Evolutionary conservation across 306 rosid species (phyloP).

Genomic region (Dicorynia guianensis): DNA sequence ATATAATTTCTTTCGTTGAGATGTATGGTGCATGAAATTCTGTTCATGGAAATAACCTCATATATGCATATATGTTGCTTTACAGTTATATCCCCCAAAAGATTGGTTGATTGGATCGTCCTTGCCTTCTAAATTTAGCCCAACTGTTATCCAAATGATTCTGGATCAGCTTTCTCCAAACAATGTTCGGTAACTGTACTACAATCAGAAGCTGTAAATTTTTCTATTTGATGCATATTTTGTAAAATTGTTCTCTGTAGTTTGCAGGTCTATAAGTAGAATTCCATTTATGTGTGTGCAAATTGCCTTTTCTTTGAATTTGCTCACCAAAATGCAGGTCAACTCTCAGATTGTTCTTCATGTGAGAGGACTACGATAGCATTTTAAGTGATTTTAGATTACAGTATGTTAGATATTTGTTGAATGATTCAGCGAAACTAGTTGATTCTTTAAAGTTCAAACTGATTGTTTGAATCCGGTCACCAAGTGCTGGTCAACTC

Average conservation of each 20-base stretch:
- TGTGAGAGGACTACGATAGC: background rate
- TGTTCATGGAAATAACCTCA: slow-evolving; percentile 11
- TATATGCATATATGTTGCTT: slow-evolving; percentile 40
- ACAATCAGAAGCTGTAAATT: slow-evolving; percentile 29
- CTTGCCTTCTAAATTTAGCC: slow-evolving; percentile 73
- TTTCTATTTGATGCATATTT: slow-evolving; percentile 17
- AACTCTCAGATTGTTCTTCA: background rate
- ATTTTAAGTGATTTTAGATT: background rate
- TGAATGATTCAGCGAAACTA: background rate
- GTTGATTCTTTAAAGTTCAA: background rate
- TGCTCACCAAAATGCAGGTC: background rate
- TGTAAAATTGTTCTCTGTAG: slow-evolving; percentile 6
- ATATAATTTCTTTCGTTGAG: slow-evolving; percentile 19
- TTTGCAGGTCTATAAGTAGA: slow-evolving; percentile 28
- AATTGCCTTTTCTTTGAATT: slow-evolving; percentile 22
- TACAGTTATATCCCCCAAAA: slow-evolving; percentile 84
- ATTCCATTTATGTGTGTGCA: background rate
- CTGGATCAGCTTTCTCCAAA: slow-evolving; percentile 83
- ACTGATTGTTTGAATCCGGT: background rate
- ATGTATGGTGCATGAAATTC: slow-evolving; percentile 13
- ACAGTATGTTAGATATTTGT: background rate
- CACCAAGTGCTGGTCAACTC: background rate
- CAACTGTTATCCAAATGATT: slow-evolving; percentile 62
- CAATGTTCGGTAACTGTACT: slow-evolving; percentile 70
- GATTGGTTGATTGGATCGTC: slow-evolving; percentile 91